Evolutionary conservation across 2,329 filamentous ascomycete species (phyloP).

Genomic region (Colletotrichum paranaense): DNA sequence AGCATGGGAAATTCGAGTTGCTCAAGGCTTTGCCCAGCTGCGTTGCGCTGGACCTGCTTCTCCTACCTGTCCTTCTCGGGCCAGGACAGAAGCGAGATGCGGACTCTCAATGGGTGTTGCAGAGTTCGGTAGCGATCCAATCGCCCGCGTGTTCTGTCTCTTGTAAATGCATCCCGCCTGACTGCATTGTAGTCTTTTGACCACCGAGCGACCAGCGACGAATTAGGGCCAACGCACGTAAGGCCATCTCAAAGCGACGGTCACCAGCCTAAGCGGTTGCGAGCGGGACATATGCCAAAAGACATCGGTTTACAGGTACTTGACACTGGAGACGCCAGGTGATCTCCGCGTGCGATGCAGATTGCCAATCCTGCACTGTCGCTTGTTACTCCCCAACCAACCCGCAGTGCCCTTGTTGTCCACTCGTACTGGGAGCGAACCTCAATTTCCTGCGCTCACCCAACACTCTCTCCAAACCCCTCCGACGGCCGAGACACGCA

Average conservation of each 20-base stretch:
- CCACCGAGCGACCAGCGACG: not conserved
- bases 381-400: not conserved
- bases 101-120: not conserved
- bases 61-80: not conserved
- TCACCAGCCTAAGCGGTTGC: not conserved
- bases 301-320: not conserved
- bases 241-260: not conserved
- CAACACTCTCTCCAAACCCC: not conserved
- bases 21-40: constrained; percentile 35
- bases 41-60: not conserved
- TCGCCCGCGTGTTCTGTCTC: not conserved
- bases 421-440: not conserved
- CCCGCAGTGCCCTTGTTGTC: not conserved
- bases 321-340: not conserved
- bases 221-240: not conserved
- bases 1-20: not conserved
- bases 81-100: not conserved
- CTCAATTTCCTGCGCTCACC: not conserved
- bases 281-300: not conserved
- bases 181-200: not conserved
- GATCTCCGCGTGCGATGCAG: no score
- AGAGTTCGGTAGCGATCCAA: not conserved
- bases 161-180: not conserved
- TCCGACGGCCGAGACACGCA: not conserved
- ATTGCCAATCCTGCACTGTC: no score